Percentiles rank a stretch among this genome's conserved stretches.
phyloP scores from a whole-genome alignment of 2,329 filamentous ascomycete species.

The Sphaceloma murrayae region DNA sequence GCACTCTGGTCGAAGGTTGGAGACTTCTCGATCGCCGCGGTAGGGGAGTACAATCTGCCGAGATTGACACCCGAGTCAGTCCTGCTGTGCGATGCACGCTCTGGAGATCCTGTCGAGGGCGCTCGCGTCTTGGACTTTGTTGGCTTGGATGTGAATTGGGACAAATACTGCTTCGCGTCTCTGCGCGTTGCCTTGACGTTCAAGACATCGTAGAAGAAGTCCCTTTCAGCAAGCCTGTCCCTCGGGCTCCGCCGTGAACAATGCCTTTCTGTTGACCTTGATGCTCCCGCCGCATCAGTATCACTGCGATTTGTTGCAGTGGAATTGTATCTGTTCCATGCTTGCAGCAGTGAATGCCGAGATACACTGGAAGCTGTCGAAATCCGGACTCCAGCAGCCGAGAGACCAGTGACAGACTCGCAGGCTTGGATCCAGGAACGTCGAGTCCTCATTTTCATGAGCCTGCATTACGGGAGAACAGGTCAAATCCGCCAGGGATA shows the following conservation, averaged over 20 bases:
- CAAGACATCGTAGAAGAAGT: conserved; percentile 77
- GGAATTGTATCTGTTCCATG: conserved; percentile 9
- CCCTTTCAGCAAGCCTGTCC: conserved; percentile 28
- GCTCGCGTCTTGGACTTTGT: conserved; percentile 26
- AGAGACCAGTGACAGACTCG: background rate
- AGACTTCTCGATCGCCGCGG: conserved; percentile 48
- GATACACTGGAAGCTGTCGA: conserved; percentile 4
- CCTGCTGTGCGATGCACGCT: too few relatives aligned
- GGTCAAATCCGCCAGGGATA: too few relatives aligned
- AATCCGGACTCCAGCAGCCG: background rate
- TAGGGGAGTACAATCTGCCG: conserved; percentile 50
- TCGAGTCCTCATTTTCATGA: too few relatives aligned
- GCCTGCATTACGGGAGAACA: too few relatives aligned
- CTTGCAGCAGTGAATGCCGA: background rate
- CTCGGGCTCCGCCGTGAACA: background rate
- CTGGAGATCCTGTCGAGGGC: too few relatives aligned
- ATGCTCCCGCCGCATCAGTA: too few relatives aligned
- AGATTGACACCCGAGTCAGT: conserved; percentile 53
- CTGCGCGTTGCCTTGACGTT: conserved; percentile 85
- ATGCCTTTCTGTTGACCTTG: background rate
- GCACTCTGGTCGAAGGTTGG: conserved; percentile 46
- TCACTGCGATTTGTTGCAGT: background rate
- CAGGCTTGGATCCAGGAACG: too few relatives aligned
- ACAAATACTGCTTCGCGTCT: conserved; percentile 83
- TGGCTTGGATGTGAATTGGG: conserved; percentile 59